Percentiles rank a stretch among this genome's conserved stretches.
phyloP scores from a whole-genome alignment of 495 filamentous ascomycete species.

The Chaetomidium leptoderma region DNA sequence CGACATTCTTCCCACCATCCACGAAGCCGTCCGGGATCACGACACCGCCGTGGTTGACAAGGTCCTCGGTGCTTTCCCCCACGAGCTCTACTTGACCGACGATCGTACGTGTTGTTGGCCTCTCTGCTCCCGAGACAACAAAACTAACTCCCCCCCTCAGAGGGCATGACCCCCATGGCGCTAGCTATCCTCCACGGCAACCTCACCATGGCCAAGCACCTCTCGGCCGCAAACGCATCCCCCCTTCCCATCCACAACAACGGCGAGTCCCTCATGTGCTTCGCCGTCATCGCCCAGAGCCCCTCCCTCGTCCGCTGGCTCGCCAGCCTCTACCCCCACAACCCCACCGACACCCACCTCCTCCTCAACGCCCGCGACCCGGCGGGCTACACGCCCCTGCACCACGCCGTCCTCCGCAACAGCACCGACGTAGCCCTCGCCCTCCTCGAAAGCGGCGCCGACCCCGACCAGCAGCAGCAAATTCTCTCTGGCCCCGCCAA shows the following conservation, averaged over 20 bases:
- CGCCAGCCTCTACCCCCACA: background rate
- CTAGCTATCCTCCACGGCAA: slow-evolving; percentile 9
- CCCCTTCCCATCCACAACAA: slow-evolving; percentile 1
- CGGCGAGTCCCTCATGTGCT: slow-evolving; percentile 4
- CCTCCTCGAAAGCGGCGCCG: background rate
- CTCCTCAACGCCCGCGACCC: background rate
- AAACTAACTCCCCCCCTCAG: background rate
- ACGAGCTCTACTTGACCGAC: background rate
- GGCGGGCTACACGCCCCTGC: background rate
- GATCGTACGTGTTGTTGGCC: background rate
- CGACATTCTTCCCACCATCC: background rate
- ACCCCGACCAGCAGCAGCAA: background rate
- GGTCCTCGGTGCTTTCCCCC: background rate
- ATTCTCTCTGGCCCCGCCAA: too few species aligned
- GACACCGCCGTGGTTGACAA: background rate
- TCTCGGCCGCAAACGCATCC: background rate
- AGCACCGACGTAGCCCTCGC: background rate
- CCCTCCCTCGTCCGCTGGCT: slow-evolving; percentile 1
- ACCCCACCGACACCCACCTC: background rate
- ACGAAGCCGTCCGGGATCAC: background rate
- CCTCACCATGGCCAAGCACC: background rate
- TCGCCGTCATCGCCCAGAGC: slow-evolving; percentile 8
- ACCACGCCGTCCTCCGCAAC: background rate
- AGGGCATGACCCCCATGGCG: slow-evolving; percentile 15
- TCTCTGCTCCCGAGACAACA: background rate